Evolutionary conservation across 495 filamentous ascomycete species (phyloP), one percentile per base, ranked within the genome.

Genomic region (Aspergillus nidulans): DNA sequence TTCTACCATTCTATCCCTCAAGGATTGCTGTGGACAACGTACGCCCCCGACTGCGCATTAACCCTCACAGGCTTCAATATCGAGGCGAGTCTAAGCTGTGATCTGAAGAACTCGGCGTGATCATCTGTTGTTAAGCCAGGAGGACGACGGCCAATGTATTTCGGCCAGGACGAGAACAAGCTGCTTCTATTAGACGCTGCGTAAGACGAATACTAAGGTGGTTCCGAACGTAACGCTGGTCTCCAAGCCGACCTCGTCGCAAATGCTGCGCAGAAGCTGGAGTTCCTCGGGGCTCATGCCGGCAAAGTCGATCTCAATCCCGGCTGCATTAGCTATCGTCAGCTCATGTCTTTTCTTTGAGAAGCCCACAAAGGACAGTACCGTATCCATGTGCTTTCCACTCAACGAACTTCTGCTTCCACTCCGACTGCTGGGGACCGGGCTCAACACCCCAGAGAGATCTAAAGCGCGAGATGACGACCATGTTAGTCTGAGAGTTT

Each of bases 41-140:
- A 65, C 60, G 63, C 59, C 42, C 65, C 65, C 6, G 60, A 63
- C 25, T 68, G 65, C 44, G 59, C 62, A 42, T 68, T 68, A 32
- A 63, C 18, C 38, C 16, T 8, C 18, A 55, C 52, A 0, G 66
- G 59, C 15, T 39, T 57, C 18, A 69, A 28, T 18, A 44, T 50
- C 6, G 36, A 25, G 1, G 53, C 52, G 12, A 54, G 45, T 52
- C 58, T 25, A 8, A 69, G 51, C 6, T 61, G 49, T 12, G 46
- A 52, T 32, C 63, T 61, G 19, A 62, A 69, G 15, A 46, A 49
- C 40, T 53, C 47, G 4, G 63, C 43, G 26, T 66, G 61, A 32
- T 59, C 25, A 0, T 56, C 44, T 39, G 63, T 55, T 41, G 51
- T 59, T 13, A 66, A 18, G 7, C 61, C 61, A 10, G 30, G 41